Conservation (phyloP, 106 monocot species). For the Phalaenopsis aphrodite region DNA sequence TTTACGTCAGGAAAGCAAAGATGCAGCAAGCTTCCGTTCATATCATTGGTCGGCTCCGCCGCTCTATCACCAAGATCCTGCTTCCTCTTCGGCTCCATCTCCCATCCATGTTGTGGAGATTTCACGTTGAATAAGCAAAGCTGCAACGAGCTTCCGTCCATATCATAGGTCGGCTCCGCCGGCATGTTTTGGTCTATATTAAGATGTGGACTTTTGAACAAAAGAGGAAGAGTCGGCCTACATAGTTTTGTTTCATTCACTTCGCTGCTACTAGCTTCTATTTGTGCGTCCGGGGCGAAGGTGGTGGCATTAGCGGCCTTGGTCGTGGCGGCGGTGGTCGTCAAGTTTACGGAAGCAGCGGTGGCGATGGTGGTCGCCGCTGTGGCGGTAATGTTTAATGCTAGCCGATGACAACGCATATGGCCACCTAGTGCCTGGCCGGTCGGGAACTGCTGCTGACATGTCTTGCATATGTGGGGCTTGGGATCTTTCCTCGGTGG, state of each 20-base stretch:
- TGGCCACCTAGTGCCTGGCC: slow-evolving; percentile 75
- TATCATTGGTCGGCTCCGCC: too few relatives aligned
- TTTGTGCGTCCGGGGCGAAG: background rate
- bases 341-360: background rate
- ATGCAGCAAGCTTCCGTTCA: too few relatives aligned
- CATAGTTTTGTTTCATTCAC: too few relatives aligned
- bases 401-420: slow-evolving; percentile 58
- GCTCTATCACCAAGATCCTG: background rate
- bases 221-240: slow-evolving; percentile 4
- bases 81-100: background rate
- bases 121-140: slow-evolving; percentile 27
- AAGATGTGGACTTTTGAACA: slow-evolving; percentile 8
- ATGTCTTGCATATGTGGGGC: slow-evolving; percentile 67
- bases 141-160: slow-evolving; percentile 5
- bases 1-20: too few relatives aligned
- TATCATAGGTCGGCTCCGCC: slow-evolving; percentile 6
- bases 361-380: slow-evolving; percentile 2
- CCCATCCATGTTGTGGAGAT: slow-evolving; percentile 29
- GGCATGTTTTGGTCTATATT: slow-evolving; percentile 51
- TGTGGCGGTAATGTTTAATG: background rate
- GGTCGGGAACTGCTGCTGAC: slow-evolving; percentile 53
- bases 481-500: slow-evolving; percentile 47
- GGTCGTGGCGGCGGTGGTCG: too few relatives aligned
- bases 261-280: background rate
- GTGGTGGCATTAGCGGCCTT: too few relatives aligned